These are phyloP conservation scores for Pseudogymnoascus sp. DNA, from an alignment of 2,329 filamentous ascomycete species.

Conservation along the genomic window DNA sequence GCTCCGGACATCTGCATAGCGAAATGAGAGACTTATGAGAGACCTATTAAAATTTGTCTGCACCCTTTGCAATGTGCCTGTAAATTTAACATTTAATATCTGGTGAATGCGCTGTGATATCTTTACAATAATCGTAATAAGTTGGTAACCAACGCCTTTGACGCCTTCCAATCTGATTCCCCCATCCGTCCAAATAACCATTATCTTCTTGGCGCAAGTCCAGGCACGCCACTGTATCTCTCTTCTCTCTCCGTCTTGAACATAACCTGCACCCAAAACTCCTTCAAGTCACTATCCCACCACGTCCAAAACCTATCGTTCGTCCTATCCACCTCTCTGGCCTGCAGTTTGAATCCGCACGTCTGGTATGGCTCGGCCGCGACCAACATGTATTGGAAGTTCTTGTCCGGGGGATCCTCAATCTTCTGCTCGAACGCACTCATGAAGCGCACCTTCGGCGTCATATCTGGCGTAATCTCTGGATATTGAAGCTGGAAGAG, in stretches of 20 bases:
- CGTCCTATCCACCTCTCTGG: constrained; percentile 81
- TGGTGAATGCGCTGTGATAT: constrained; percentile 5
- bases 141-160: constrained; percentile 12
- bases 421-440: constrained; percentile 94
- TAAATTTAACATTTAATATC: not conserved
- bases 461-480: constrained; percentile 69
- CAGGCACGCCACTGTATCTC: constrained; percentile 64
- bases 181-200: constrained; percentile 4
- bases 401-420: constrained; percentile 85
- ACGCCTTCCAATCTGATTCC: constrained; percentile 13
- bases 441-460: constrained; percentile 91
- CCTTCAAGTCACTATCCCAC: constrained; percentile 92
- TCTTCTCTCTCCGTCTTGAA: constrained; percentile 98
- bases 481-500: constrained; percentile 97
- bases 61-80: not conserved
- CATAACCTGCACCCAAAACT: constrained; percentile 96
- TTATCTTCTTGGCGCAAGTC: constrained; percentile 40
- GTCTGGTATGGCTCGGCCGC: constrained; percentile 98
- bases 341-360: constrained; percentile 91
- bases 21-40: constrained; percentile 8
- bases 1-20: constrained; percentile 1
- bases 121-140: not conserved
- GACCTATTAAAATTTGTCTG: not conserved
- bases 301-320: constrained; percentile 88
- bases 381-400: constrained; percentile 89